Evolutionary conservation across 202 grass and related monocot genomes (phyloP).

Genomic region (Eragrostis tef): DNA sequence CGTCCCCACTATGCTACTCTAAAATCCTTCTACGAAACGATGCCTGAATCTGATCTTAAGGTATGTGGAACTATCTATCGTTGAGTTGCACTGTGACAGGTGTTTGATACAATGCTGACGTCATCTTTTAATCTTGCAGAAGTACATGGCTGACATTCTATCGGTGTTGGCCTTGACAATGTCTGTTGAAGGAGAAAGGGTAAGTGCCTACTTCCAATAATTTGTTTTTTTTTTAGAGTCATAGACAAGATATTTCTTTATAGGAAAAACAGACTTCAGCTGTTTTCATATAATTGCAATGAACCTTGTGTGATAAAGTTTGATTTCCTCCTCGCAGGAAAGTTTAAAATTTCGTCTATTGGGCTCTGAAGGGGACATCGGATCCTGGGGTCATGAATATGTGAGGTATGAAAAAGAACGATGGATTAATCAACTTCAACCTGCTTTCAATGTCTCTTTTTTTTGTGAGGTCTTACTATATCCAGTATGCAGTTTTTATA

Average conservation of each 20-base stretch:
- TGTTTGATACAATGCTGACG: constrained; percentile 7
- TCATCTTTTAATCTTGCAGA: constrained; percentile 51
- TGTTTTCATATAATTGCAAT: neutral
- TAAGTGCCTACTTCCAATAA: constrained; percentile 44
- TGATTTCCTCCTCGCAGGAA: constrained; percentile 59
- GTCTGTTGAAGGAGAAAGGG: constrained; percentile 93
- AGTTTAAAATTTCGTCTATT: constrained; percentile 83
- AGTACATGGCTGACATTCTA: constrained; percentile 85
- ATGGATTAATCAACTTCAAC: neutral
- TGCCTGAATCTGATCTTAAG: constrained; percentile 88
- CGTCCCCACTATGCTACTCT: constrained; percentile 91
- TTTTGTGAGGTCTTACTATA: neutral
- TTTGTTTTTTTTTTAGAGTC: neutral
- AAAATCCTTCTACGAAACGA: constrained; percentile 77
- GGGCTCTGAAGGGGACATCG: constrained; percentile 93
- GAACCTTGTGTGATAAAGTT: neutral
- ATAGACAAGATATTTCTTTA: neutral
- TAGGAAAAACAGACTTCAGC: neutral
- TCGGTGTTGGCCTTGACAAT: constrained; percentile 94
- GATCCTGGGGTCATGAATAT: constrained; percentile 98
- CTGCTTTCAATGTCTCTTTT: neutral
- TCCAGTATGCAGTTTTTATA: neutral
- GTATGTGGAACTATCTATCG: constrained; percentile 30
- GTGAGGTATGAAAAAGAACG: constrained; percentile 62
- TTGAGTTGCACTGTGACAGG: neutral